Base-by-base conservation (phyloP, 2,329 filamentous ascomycete species). In the Pseudogymnoascus verrucosus region DNA sequence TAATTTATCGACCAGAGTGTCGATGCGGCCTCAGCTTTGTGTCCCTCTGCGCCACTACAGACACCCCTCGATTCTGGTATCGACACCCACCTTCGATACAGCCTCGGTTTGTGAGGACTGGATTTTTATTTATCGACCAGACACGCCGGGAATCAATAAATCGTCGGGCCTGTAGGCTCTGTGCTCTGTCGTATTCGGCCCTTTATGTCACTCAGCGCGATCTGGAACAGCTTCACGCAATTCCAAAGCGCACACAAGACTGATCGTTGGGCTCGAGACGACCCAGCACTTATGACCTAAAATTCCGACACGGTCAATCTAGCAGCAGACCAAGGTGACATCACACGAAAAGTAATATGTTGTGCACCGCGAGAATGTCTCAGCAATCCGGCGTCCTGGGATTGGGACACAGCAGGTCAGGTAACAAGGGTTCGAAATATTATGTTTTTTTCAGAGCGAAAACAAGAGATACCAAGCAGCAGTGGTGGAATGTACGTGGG, bases 151-250 rank as follows among this genome's bases (percentile, higher is more conserved):
- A 34, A 14, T 57, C 51, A 57, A 21, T 21, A 34, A 34, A 31
- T 5, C 10, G 10, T 34, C 51, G 16, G 16, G 10, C 28, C 26
- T 7, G 28, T 19, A 34, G 26, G 10, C n/a, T 19, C 19, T 57
- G 51, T 57, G 28, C 51, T 57, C 51, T 21, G 51, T 28, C 51
- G 51, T 57, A 57, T 57, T 57, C 51, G 51, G 51, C 51, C 51
- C 51, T 57, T 57, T 57, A 34, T 57, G n/a, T 10, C 26, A 57
- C 26, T 57, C 28, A n/a, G 19, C 28, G 51, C 28, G 51, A 19
- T 34, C 28, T 11, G 28, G 28, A 19, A 34, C 28, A 34, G 28
- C 28, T 21, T 34, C n/a, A 57, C n/a, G 10, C 51, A 34, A 57
- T 7, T 57, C 51, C 21, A 19, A 57, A 19, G 51, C n/a, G 26